A percentile compares a stretch with the other conserved stretches of the same genome.
These are phyloP conservation scores for Phytophthora multivora DNA, from an alignment of 352 stramenopile species.

Conservation along the genomic window DNA sequence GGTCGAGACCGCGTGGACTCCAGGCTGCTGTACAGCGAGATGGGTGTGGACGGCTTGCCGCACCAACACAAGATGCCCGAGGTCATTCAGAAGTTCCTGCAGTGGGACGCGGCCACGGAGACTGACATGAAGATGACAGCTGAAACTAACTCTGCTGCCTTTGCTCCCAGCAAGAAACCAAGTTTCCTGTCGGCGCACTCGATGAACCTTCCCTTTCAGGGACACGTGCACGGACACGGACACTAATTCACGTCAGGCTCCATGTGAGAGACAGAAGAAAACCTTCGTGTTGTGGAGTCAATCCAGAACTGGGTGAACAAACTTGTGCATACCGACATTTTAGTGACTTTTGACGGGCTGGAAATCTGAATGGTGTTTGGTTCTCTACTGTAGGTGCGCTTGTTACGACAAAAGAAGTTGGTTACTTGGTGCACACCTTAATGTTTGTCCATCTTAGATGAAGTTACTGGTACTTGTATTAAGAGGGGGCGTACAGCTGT, in stretches of 20 bases:
- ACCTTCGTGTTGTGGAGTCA: no score
- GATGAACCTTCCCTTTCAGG: slow-evolving; percentile 68
- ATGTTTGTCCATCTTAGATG: background rate
- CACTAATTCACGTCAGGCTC: no score
- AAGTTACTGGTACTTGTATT: background rate
- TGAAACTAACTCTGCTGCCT: slow-evolving; percentile 39
- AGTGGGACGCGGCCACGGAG: slow-evolving; percentile 61
- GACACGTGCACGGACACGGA: slow-evolving; percentile 18
- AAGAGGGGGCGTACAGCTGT: no score
- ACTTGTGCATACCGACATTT: slow-evolving; percentile 7
- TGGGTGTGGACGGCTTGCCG: slow-evolving; percentile 51
- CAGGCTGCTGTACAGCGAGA: slow-evolving; percentile 54
- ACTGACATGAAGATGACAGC: slow-evolving; percentile 59
- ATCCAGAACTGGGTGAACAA: background rate
- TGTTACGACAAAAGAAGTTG: background rate
- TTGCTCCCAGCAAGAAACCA: slow-evolving; percentile 34
- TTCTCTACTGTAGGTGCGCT: background rate
- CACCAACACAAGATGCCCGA: slow-evolving; percentile 54
- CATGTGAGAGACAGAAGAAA: no score
- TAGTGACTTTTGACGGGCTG: background rate
- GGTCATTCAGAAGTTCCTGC: slow-evolving; percentile 52
- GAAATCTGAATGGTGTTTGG: background rate
- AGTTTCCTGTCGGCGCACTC: slow-evolving; percentile 54
- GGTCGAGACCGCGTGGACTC: slow-evolving; percentile 56
- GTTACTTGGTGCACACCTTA: background rate